phyloP scores from a whole-genome alignment of 352 stramenopile species.

The Phytophthora macrochlamydospora region DNA sequence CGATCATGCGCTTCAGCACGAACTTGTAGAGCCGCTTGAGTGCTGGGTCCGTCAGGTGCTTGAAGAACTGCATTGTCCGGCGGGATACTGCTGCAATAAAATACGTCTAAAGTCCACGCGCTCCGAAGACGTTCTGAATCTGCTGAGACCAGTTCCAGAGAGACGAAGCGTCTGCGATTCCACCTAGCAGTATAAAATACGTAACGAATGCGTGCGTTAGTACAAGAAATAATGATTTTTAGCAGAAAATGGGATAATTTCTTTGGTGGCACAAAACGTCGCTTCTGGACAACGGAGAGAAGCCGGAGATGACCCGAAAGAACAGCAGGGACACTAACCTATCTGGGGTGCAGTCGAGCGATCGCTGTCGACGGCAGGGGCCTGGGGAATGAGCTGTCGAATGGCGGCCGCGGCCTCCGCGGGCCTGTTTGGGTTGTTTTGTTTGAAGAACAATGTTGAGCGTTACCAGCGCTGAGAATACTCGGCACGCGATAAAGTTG shows the following conservation, averaged over 20 bases:
- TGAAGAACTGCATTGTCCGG: conserved; percentile 83
- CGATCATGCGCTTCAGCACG: conserved; percentile 89
- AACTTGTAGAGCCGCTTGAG: conserved; percentile 93
- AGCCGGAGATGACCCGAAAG: not conserved
- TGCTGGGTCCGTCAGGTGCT: conserved; percentile 86
- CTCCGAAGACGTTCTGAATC: not conserved
- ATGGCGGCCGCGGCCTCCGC: conserved; percentile 10
- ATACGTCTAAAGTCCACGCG: conserved; percentile 2
- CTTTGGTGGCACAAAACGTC: not conserved
- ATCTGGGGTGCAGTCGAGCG: not conserved
- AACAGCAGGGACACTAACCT: conserved; percentile 9
- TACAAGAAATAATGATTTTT: not conserved
- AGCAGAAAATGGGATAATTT: not conserved
- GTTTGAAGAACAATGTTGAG: conserved; percentile 31
- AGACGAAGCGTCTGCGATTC: not conserved
- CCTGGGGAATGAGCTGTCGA: conserved; percentile 13
- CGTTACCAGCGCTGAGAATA: conserved; percentile 4
- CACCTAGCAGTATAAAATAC: not conserved
- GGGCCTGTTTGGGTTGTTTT: conserved; percentile 38
- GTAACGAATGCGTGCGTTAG: not conserved
- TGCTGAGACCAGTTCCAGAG: not conserved
- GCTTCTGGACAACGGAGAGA: not conserved
- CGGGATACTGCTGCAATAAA: conserved; percentile 5
- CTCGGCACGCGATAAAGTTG: not conserved
- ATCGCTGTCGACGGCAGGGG: not conserved